These are phyloP conservation scores for Marasmius tenuissimus DNA, from an alignment of 1,284 basidiomycete genomes.

Conservation along the genomic window DNA sequence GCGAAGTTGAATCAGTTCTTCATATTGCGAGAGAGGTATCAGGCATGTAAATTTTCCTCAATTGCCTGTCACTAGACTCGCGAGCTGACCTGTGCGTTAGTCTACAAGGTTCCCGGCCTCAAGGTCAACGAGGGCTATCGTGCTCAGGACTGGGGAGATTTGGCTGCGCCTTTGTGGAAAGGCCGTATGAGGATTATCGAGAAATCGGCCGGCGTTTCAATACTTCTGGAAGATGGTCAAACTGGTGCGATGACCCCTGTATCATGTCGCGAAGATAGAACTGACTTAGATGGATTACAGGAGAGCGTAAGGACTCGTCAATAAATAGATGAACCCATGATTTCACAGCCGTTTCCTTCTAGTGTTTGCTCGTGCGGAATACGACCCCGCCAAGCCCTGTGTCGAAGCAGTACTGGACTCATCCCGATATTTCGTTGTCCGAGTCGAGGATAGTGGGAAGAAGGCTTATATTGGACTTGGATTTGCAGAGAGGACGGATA, in stretches of 20 bases:
- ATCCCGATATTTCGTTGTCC: constrained; percentile 92
- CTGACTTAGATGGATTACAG: constrained; percentile 29
- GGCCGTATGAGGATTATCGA: constrained; percentile 86
- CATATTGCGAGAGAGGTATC: constrained; percentile 86
- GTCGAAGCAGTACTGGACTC: constrained; percentile 97
- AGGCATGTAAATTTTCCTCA: constrained; percentile 39
- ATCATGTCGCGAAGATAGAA: neutral
- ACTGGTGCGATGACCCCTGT: constrained; percentile 51
- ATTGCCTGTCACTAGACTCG: constrained; percentile 15
- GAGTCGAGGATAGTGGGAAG: constrained; percentile 85
- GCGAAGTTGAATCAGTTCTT: constrained; percentile 82
- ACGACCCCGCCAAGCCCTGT: constrained; percentile 77
- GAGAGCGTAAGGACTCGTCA: constrained; percentile 51
- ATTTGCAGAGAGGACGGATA: constrained; percentile 87
- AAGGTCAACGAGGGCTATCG: constrained; percentile 84
- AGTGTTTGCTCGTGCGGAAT: constrained; percentile 94
- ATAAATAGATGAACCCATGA: constrained; percentile 9
- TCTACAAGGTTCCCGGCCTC: constrained; percentile 82
- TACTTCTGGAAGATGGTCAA: constrained; percentile 76
- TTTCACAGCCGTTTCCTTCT: constrained; percentile 2
- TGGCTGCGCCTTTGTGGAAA: constrained; percentile 83
- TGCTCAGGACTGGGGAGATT: constrained; percentile 85
- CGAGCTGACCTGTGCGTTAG: constrained; percentile 36
- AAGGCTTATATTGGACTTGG: constrained; percentile 95
- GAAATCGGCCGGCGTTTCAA: constrained; percentile 53